These are phyloP conservation scores for Fusarium guadeloupense DNA, from an alignment of 2,329 filamentous ascomycete genomes.

Conservation along the genomic window DNA sequence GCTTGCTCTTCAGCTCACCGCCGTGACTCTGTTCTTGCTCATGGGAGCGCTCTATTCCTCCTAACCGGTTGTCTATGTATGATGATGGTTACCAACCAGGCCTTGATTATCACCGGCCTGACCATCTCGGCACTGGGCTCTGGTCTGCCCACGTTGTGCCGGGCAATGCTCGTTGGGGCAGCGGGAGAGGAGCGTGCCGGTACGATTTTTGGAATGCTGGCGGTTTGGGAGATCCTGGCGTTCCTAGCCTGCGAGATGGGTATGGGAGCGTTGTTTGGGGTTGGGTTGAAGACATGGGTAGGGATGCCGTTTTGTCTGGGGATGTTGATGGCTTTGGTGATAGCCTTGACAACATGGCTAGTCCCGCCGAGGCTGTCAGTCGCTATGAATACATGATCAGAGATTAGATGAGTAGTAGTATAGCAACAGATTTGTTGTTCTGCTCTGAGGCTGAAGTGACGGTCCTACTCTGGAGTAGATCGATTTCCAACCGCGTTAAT, in stretches of 20 bases:
- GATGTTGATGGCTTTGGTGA: constrained; percentile 14
- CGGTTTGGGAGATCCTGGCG: constrained; percentile 38
- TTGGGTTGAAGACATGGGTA: constrained; percentile 38
- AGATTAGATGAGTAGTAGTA: too few relatives aligned
- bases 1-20: constrained; percentile 1
- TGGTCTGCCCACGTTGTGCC: constrained; percentile 39
- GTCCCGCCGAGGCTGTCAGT: constrained; percentile 2
- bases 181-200: constrained; percentile 28
- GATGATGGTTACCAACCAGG: constrained; percentile 31
- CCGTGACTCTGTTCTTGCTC: constrained; percentile 30
- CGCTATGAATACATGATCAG: too few relatives aligned
- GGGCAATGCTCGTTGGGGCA: constrained; percentile 36
- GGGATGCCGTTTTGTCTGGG: constrained; percentile 40
- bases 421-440: too few relatives aligned
- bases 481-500: background rate
- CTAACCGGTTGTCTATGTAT: constrained; percentile 39
- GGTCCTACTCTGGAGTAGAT: constrained; percentile 17
- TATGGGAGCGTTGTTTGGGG: constrained; percentile 39
- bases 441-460: too few relatives aligned
- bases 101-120: constrained; percentile 36
- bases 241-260: constrained; percentile 33
- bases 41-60: constrained; percentile 34
- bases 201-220: constrained; percentile 39
- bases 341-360: constrained; percentile 28
- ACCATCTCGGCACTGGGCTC: constrained; percentile 37